phyloP scores from a whole-genome alignment of 768 basidiomycete species.

The Dentipellis fragilis region DNA sequence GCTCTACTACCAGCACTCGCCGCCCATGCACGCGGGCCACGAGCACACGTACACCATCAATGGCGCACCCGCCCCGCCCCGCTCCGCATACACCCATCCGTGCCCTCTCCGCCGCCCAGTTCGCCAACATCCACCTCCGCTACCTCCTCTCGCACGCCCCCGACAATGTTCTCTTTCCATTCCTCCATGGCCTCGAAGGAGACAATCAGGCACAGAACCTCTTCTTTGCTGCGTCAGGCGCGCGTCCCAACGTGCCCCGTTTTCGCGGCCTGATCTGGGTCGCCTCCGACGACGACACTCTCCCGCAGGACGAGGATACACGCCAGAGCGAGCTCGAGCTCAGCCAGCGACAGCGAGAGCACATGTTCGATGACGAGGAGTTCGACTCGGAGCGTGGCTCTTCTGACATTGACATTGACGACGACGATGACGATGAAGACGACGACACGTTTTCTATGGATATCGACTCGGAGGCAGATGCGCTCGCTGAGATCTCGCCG shows the following conservation, averaged over 20 bases:
- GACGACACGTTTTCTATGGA: constrained; percentile 21
- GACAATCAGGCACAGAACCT: constrained; percentile 69
- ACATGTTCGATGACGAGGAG: constrained; percentile 18
- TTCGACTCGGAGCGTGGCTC: constrained; percentile 1
- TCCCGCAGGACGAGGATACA: constrained; percentile 10
- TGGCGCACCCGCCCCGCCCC: constrained; percentile 4
- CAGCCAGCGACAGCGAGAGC: constrained; percentile 16
- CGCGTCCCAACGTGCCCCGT: constrained; percentile 16
- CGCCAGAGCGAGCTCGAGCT: neutral
- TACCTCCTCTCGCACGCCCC: constrained; percentile 64
- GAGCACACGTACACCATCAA: neutral
- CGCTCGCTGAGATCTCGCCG: constrained; percentile 14
- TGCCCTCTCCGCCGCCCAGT: constrained; percentile 34
- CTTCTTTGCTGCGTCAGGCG: constrained; percentile 49
- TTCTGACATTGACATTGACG: constrained; percentile 2
- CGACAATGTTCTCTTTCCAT: constrained; percentile 79
- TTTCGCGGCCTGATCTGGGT: constrained; percentile 76
- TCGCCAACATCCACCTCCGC: constrained; percentile 51
- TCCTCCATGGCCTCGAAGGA: constrained; percentile 80
- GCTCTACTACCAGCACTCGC: constrained; percentile 6
- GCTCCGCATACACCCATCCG: constrained; percentile 30
- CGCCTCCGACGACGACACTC: constrained; percentile 60
- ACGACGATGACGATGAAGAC: constrained; percentile 12
- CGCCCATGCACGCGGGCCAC: neutral
- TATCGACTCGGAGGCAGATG: constrained; percentile 22